A percentile compares a stretch with the other conserved stretches of the same genome.
phyloP scores from a whole-genome alignment of 768 basidiomycete genomes.

The Tephrocybe sp. region DNA sequence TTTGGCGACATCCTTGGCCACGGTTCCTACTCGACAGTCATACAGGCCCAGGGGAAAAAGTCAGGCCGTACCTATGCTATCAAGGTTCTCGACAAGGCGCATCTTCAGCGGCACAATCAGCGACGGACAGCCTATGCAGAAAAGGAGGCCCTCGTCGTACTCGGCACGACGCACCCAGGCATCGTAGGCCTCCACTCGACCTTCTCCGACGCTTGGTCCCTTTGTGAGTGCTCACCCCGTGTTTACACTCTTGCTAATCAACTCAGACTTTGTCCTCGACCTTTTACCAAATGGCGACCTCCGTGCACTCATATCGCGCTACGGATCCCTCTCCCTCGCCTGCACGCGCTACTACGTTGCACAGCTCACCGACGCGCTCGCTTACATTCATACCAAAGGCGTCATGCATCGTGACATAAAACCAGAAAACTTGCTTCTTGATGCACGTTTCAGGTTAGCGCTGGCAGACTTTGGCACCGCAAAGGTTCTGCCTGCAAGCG shows the following conservation, averaged over 20 bases:
- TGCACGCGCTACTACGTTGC: constrained; percentile 87
- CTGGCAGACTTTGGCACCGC: constrained; percentile 98
- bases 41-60: constrained; percentile 59
- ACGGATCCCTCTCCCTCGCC: constrained; percentile 82
- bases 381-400: constrained; percentile 88
- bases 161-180: constrained; percentile 80
- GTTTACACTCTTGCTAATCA: constrained; percentile 3
- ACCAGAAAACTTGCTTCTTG: constrained; percentile 90
- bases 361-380: constrained; percentile 85
- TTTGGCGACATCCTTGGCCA: constrained; percentile 77
- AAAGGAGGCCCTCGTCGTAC: constrained; percentile 70
- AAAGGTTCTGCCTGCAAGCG: constrained; percentile 57
- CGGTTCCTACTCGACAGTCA: constrained; percentile 76
- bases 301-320: constrained; percentile 64
- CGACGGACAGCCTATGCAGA: constrained; percentile 75
- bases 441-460: constrained; percentile 82
- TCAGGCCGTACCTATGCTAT: constrained; percentile 69
- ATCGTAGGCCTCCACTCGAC: constrained; percentile 80
- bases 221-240: constrained; percentile 58
- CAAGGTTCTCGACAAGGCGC: constrained; percentile 80
- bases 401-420: constrained; percentile 89
- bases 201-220: constrained; percentile 81
- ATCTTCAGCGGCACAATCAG: constrained; percentile 76
- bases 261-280: constrained; percentile 76
- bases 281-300: constrained; percentile 77